Evolutionary conservation across 1,284 basidiomycete genomes (phyloP), one percentile per base, ranked within the genome.

Genomic region (Ustanciosporium gigantosporum): DNA sequence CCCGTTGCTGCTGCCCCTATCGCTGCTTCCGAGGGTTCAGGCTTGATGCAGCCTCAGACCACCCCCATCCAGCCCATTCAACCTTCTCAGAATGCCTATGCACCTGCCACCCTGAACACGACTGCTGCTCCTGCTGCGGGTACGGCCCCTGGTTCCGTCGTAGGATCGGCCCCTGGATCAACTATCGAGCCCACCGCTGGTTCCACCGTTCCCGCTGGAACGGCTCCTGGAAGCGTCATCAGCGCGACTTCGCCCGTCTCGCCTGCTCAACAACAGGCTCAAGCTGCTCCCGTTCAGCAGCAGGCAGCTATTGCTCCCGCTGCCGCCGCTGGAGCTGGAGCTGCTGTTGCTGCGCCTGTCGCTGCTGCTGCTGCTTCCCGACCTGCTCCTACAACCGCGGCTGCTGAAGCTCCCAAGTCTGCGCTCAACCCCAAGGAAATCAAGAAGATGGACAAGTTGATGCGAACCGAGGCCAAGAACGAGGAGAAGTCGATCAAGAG

Each of bases 391-490:
- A 49, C 57, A 31, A 47, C 46, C 7, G 23, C 43, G 13, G 49
- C 60, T 5, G 53, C 55, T 21, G 29, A 38, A 20, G 36, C 55
- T 4, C 49, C 55, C 38, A 50, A 46, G 31, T 49, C 56, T 4
- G 53, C 65, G 5, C 41, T 70, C n/a, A 45, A 35, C 34, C 35
- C 61, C 43, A 68, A 68, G 55, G 68, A 70, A 21, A 32, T 58
- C 35, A 73, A 73, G 60, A 70, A 70, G 65, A 60, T 69, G 58
- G 62, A 68, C 50, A 73, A 73, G 57, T 57, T 73, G 41, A 66
- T 67, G 46, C 64, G 66, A 49, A 68, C 47, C 24, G 70, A 73
- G 47, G 68, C 70, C 38, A 73, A 73, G 64, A 51, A 56, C 49
- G 68, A 73, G 42, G 45, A 68, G 31, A 68, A 70, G 45, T 53